phyloP scores from a whole-genome alignment of 1,284 basidiomycete genomes.

The Xerocomus nothofagi region DNA sequence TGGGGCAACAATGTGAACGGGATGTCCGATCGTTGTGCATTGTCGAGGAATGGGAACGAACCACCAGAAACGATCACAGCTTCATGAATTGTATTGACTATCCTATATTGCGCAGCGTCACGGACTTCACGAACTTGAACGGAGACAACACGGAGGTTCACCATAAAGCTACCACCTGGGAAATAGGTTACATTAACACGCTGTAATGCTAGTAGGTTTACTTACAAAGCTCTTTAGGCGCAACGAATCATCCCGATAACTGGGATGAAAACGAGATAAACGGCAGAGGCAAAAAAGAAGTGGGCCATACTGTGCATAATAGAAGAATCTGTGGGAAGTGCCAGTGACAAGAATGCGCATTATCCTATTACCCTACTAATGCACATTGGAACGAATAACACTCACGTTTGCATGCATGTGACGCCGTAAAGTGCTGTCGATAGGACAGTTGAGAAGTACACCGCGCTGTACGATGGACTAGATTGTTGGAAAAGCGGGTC shows the following conservation, averaged over 20 bases:
- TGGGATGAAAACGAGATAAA: not conserved
- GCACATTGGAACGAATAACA: not conserved
- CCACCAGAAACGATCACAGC: not conserved
- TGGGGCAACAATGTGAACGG: not conserved
- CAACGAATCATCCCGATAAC: conserved; percentile 13
- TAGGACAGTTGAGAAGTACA: conserved; percentile 10
- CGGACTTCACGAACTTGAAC: too few relatives aligned
- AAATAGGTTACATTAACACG: too few relatives aligned
- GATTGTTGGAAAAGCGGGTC: rapidly evolving
- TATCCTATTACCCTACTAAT: not conserved
- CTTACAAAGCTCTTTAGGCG: conserved; percentile 4
- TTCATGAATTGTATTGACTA: too few relatives aligned
- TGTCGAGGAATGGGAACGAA: not conserved
- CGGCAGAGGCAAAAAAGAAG: not conserved
- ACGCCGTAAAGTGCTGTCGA: conserved; percentile 12
- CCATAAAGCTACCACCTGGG: too few relatives aligned
- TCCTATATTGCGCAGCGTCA: too few relatives aligned
- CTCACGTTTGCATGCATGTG: conserved; percentile 22
- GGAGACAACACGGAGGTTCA: too few relatives aligned
- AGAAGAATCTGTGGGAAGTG: conserved; percentile 23
- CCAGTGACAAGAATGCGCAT: rapidly evolving
- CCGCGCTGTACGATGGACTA: not conserved
- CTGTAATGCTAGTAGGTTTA: not conserved
- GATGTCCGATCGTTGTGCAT: not conserved
- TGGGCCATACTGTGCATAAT: conserved; percentile 16